Percentiles rank a stretch among this genome's conserved stretches.
Conservation (phyloP, 2,329 filamentous ascomycete genomes). For the Colletotrichum sublineola region DNA sequence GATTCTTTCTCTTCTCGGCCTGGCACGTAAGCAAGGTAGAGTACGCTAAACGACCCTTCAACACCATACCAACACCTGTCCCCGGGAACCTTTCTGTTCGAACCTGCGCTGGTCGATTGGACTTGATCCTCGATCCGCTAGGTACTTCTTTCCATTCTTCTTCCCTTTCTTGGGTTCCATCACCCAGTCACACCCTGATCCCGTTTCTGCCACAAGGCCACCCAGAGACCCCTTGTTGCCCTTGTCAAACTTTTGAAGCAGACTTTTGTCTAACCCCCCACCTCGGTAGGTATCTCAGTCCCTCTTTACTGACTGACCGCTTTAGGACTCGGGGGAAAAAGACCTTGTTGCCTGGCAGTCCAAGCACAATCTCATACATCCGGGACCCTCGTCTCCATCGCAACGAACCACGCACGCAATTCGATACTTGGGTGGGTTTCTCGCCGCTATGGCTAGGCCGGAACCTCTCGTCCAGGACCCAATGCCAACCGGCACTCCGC, state of each 20-base stretch:
- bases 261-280: neutral
- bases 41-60: constrained; percentile 24
- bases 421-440: constrained; percentile 6
- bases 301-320: neutral
- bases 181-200: neutral
- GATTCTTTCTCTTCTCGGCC: constrained; percentile 35
- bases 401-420: neutral
- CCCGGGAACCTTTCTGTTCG: constrained; percentile 25
- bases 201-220: neutral
- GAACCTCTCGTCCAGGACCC: neutral
- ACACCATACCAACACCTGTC: constrained; percentile 27
- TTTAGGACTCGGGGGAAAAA: neutral
- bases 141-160: neutral
- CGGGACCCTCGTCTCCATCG: neutral
- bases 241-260: neutral
- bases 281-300: neutral
- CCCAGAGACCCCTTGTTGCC: constrained; percentile 12
- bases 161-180: constrained; percentile 4
- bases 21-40: constrained; percentile 28
- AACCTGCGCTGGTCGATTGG: constrained; percentile 6
- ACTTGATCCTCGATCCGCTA: neutral
- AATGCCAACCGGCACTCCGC: neutral
- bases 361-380: neutral
- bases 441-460: neutral
- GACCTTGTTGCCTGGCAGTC: neutral